Conservation (phyloP, 2,329 filamentous ascomycete species). For the Scytalidium lignicola region DNA sequence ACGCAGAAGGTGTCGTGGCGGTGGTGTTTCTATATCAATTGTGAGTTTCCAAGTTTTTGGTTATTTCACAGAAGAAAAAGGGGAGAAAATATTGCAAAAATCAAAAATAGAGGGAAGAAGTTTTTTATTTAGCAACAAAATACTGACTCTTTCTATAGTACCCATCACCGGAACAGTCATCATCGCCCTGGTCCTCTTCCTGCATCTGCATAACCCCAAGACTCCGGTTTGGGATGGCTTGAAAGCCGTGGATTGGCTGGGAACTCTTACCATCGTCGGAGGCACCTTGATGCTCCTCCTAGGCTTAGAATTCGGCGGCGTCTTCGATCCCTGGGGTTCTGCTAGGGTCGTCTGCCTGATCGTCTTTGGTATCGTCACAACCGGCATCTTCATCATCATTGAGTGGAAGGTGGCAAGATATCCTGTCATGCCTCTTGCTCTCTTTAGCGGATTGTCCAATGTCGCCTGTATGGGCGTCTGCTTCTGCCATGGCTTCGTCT, state of each 20-base stretch:
- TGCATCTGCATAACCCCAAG: constrained; percentile 62
- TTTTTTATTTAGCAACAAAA: no score
- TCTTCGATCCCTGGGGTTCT: constrained; percentile 54
- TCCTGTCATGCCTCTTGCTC: constrained; percentile 69
- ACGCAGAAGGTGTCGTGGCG: constrained; percentile 56
- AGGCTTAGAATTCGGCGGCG: constrained; percentile 79
- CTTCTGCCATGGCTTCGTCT: constrained; percentile 64
- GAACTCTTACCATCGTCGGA: constrained; percentile 56
- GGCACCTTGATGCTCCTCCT: constrained; percentile 83
- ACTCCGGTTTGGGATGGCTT: constrained; percentile 58
- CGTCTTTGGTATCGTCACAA: constrained; percentile 57
- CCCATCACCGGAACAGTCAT: constrained; percentile 30
- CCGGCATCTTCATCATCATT: constrained; percentile 58
- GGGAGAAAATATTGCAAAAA: no score
- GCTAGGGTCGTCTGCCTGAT: constrained; percentile 34
- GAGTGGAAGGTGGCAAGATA: constrained; percentile 71
- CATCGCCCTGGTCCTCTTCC: constrained; percentile 53
- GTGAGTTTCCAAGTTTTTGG: constrained; percentile 13
- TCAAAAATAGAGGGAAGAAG: no score
- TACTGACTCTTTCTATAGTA: constrained; percentile 6
- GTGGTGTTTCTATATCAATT: constrained; percentile 43
- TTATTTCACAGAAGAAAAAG: no score
- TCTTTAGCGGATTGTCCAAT: constrained; percentile 66
- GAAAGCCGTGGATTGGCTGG: constrained; percentile 55
- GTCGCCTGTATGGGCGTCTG: constrained; percentile 60